Conservation (phyloP, 2,329 filamentous ascomycete genomes). For the Paramyrothecium roridum region DNA sequence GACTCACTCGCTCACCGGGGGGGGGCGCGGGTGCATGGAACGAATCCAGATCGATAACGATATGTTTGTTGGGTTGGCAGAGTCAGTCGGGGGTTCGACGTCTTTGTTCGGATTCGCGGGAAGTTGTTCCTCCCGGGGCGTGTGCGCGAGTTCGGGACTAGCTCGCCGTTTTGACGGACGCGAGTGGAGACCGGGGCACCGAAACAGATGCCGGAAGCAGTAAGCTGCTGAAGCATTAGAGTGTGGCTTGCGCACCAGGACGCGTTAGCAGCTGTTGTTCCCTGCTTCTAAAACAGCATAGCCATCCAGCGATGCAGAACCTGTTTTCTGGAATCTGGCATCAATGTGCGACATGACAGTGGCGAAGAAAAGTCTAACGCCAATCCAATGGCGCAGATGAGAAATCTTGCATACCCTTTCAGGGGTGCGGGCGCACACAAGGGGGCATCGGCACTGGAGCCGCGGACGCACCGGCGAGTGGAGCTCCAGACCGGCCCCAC, state of each 20-base stretch:
- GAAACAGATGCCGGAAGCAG: neutral
- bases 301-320: too few relatives aligned
- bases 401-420: neutral
- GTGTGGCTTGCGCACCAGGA: neutral
- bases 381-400: neutral
- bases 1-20: neutral
- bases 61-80: neutral
- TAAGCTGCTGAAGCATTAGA: neutral
- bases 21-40: neutral
- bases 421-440: neutral
- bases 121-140: neutral
- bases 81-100: neutral
- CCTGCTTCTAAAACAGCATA: too few relatives aligned
- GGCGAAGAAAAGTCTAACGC: neutral
- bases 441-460: neutral
- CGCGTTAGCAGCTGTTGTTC: neutral
- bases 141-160: neutral
- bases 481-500: neutral
- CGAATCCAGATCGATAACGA: neutral
- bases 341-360: neutral
- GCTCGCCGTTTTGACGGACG: neutral
- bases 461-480: neutral
- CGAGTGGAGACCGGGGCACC: neutral
- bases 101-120: neutral
- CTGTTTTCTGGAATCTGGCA: too few relatives aligned